Base-by-base conservation (phyloP, 2,329 filamentous ascomycete species). In the Aspergillus novoparasiticus region DNA sequence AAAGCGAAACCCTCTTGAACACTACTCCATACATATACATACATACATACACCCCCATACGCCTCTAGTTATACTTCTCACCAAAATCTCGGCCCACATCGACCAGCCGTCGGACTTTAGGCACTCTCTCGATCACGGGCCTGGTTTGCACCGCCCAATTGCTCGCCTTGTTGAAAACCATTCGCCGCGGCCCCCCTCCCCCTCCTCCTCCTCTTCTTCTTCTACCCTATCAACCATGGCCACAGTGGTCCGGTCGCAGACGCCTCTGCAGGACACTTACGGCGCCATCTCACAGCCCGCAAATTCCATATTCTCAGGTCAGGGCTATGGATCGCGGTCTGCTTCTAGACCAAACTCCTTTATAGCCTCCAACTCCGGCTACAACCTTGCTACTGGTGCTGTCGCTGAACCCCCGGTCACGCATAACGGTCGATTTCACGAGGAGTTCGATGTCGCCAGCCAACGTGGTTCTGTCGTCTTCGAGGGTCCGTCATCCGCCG, bases 261-360 rank as follows among this genome's bases (percentile, higher is more conserved):
- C 75, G 36, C 76, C 76, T 58, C 72, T 76, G 60, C 76, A 80
- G 67, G 79, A 80, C 65, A 68, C 70, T 64, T 79, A 78, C 70
- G 63, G 66, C 59, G 64, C 73, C 53, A 66, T 73, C 39, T 68
- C 75, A 61, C 71, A 73, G 32, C 64, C 71, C 45, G 71, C 64
- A 53, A 75, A 78, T 56, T 65, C 74, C 48, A 59, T 72, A 19
- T 62, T 72, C 43, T 43, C 75, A 62, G 75, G 68, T 68, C 74
- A 73, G 64, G 72, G 73, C 21, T 78, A 78, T 63, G 72, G 74
- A 46, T 48, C 63, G 50, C 69, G 71, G 23, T 71, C 74, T 43
- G 71, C 71, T 43, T 81, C 80, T 41, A 74, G 79, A 57, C 79
- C 79, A 9, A 76, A 73, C 59, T 82, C 81, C 55, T 79, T 77